A percentile compares a stretch with the other conserved stretches of the same genome.
Conservation (phyloP, 1,284 basidiomycete species). For the Ganoderma sinense region DNA sequence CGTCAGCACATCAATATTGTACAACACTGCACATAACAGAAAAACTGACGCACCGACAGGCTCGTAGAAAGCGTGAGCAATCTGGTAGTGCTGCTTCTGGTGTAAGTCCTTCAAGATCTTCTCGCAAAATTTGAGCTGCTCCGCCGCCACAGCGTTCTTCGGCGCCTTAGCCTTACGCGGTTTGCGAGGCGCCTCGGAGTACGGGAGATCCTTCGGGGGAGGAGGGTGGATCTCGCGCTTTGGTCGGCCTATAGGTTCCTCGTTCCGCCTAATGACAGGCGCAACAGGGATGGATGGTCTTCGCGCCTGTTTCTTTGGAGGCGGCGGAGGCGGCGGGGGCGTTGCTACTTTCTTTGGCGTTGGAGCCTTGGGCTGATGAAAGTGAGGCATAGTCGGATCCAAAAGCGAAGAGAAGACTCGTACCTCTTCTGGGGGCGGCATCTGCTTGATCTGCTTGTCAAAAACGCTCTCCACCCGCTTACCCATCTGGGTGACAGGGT, state of each 20-base stretch:
- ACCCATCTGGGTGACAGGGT: conserved; percentile 82
- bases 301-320: conserved; percentile 61
- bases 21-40: background rate
- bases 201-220: conserved; percentile 90
- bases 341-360: conserved; percentile 58
- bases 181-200: conserved; percentile 80
- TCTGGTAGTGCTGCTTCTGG: conserved; percentile 79
- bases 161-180: conserved; percentile 65
- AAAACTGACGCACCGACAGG: conserved; percentile 80
- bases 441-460: conserved; percentile 87
- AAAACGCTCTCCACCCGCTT: conserved; percentile 86
- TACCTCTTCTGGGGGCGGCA: conserved; percentile 83
- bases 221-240: conserved; percentile 98
- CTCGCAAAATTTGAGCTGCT: conserved; percentile 87
- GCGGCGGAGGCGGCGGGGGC: conserved; percentile 46
- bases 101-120: conserved; percentile 83
- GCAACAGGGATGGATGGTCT: conserved; percentile 75
- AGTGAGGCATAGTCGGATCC: background rate
- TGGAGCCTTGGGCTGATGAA: conserved; percentile 54
- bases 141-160: conserved; percentile 75
- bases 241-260: conserved; percentile 75
- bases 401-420: conserved; percentile 32
- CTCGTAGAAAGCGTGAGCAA: conserved; percentile 91
- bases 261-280: conserved; percentile 80
- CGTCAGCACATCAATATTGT: background rate